These are phyloP conservation scores for Diaporthe nobilis DNA, from an alignment of 2,329 filamentous ascomycete species.

Conservation along the genomic window DNA sequence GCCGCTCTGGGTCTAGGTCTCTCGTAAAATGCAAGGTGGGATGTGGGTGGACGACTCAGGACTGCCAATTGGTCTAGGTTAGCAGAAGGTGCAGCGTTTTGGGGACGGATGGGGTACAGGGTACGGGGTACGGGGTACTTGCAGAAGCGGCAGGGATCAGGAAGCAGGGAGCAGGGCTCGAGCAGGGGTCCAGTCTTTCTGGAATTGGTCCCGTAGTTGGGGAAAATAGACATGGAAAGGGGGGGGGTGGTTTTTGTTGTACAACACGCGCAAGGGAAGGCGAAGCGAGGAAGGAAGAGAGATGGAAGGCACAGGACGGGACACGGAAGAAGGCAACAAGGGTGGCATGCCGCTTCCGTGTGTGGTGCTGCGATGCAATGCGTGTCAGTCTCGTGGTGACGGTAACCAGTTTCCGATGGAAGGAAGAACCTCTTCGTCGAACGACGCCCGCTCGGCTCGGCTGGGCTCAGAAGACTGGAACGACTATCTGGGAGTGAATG, in stretches of 20 bases:
- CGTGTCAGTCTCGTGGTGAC: slow-evolving; percentile 17
- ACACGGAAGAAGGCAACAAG: slow-evolving; percentile 11
- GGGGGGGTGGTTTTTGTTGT: neutral
- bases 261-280: neutral
- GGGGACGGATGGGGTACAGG: slow-evolving; percentile 23
- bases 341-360: slow-evolving; percentile 21
- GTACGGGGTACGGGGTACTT: slow-evolving; percentile 21
- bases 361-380: slow-evolving; percentile 4
- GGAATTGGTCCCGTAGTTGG: slow-evolving; percentile 1
- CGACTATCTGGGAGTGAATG: neutral
- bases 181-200: neutral
- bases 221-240: slow-evolving; percentile 4
- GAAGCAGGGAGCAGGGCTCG: neutral
- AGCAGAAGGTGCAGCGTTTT: neutral
- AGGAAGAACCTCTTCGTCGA: neutral
- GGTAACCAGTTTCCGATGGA: neutral
- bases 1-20: neutral
- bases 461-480: neutral
- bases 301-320: neutral
- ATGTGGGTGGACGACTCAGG: slow-evolving; percentile 19
- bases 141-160: neutral
- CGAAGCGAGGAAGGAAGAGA: neutral
- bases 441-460: neutral
- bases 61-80: slow-evolving; percentile 1
- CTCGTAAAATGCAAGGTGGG: slow-evolving; percentile 24